Evolutionary conservation across 1,139 yeast genomes (phyloP), one percentile per base, ranked within the genome.

Genomic region (Debaryomyces sp.): DNA sequence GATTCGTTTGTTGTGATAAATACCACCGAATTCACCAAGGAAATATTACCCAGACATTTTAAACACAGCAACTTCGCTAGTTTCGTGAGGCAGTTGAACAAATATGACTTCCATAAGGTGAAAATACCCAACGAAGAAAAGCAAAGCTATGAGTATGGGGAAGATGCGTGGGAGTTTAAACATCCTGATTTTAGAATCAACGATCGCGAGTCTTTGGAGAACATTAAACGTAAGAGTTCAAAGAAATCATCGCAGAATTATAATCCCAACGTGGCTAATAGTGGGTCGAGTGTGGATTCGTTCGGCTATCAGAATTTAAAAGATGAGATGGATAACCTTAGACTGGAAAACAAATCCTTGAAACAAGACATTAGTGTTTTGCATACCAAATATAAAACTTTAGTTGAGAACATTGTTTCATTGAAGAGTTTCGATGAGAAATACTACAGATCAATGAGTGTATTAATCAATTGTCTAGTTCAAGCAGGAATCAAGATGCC

Each of bases 61-160:
- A 92, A 92, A 61, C 98, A 94, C 68, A 84, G 91, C 45, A 92
- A 92, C 67, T 92, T 90, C 71, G 96, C 98, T 40, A 85, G 94
- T 57, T 94, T 94, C 73, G 98, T 92, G 6, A 81, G 98, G 49
- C 98, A 92, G 64, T 75, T 94, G 59, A 94, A 94, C 74, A 92
- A 94, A 75, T 94, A 94, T 62, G 99, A 95, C 59, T 94, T 96
- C 78, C 98, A 94, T 70, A 94, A 94, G 69, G 96, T 94, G 54
- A 86, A 83, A 70, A 78, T 78, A 55, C 71, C 67, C 81, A 66
- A 65, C 73, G 79, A 83, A 57, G 84, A 81, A 49, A 75, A 75
- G 50, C 74, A 70, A 52, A 72, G 72, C 42, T 73, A 74, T 52
- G 80, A 81, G 46, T 87, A 85, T 58, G 90, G 92, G 35, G 95